phyloP scores from a whole-genome alignment of 2,329 filamentous ascomycete species.

The Neofusicoccum kwambonambiense region DNA sequence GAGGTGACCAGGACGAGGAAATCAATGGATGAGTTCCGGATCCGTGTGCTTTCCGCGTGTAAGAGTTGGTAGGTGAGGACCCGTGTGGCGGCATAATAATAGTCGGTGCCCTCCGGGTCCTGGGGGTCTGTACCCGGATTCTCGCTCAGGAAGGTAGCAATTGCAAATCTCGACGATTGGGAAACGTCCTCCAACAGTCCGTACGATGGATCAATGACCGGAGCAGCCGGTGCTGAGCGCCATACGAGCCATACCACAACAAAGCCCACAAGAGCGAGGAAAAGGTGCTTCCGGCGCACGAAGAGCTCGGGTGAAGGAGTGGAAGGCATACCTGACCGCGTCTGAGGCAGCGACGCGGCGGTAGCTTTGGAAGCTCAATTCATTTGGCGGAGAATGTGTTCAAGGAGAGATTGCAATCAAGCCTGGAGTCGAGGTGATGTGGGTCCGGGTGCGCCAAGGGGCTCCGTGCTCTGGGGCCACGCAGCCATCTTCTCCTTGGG shows the following conservation, averaged over 20 bases:
- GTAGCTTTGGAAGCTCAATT: background rate
- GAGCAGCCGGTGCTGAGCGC: background rate
- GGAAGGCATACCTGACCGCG: background rate
- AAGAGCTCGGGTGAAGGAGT: background rate
- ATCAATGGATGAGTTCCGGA: constrained; percentile 24
- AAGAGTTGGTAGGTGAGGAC: constrained; percentile 34
- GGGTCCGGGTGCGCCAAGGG: background rate
- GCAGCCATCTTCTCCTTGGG: background rate
- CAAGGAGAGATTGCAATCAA: constrained; percentile 2
- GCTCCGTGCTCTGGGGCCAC: background rate
- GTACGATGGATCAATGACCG: constrained; percentile 9
- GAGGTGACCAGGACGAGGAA: constrained; percentile 41
- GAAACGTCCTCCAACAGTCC: constrained; percentile 8
- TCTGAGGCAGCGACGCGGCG: background rate
- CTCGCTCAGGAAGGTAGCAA: constrained; percentile 42
- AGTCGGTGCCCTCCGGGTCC: constrained; percentile 25
- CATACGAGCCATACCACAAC: background rate
- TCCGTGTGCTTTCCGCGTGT: constrained; percentile 28
- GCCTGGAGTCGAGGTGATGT: background rate
- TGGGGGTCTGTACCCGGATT: constrained; percentile 21
- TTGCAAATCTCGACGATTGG: constrained; percentile 25
- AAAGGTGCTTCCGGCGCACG: background rate
- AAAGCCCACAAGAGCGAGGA: background rate
- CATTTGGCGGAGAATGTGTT: background rate
- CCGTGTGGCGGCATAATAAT: constrained; percentile 30